These are phyloP conservation scores for Potentilla sterilis DNA, from an alignment of 306 rosid species.

Conservation along the genomic window DNA sequence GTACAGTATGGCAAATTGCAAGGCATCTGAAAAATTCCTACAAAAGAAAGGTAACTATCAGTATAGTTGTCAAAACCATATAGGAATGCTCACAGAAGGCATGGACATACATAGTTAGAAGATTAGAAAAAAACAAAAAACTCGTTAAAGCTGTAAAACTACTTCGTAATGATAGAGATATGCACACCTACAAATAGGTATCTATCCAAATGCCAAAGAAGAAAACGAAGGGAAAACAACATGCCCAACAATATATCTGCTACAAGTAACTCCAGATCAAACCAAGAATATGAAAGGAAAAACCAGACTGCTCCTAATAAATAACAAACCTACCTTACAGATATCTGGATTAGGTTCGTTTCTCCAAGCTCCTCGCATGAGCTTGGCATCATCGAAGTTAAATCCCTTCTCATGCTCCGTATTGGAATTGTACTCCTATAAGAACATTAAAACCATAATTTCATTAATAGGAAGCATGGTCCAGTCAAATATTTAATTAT, in stretches of 20 bases:
- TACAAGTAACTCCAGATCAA: constrained; percentile 4
- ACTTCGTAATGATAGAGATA: background rate
- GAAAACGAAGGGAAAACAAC: background rate
- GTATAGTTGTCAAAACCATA: background rate
- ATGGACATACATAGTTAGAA: background rate
- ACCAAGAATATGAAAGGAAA: constrained; percentile 17
- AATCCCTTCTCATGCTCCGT: constrained; percentile 77
- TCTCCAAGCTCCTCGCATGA: constrained; percentile 98
- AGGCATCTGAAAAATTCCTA: constrained; percentile 67
- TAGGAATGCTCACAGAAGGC: background rate
- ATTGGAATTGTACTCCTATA: constrained; percentile 54
- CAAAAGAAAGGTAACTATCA: constrained; percentile 14
- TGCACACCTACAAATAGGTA: background rate
- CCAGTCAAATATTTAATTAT: background rate
- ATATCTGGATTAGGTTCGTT: constrained; percentile 89
- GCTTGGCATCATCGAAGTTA: constrained; percentile 81
- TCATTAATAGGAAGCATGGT: background rate
- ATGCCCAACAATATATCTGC: background rate
- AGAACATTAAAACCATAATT: constrained; percentile 23
- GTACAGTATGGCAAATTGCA: constrained; percentile 94
- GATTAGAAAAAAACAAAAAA: background rate
- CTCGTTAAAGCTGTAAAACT: background rate
- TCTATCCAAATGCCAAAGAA: background rate
- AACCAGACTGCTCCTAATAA: constrained; percentile 1
- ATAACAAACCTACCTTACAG: constrained; percentile 62